Percentiles rank a stretch among this genome's conserved stretches.
Conservation (phyloP, 2,329 filamentous ascomycete species). For the Chalaropsis ovoidea region DNA sequence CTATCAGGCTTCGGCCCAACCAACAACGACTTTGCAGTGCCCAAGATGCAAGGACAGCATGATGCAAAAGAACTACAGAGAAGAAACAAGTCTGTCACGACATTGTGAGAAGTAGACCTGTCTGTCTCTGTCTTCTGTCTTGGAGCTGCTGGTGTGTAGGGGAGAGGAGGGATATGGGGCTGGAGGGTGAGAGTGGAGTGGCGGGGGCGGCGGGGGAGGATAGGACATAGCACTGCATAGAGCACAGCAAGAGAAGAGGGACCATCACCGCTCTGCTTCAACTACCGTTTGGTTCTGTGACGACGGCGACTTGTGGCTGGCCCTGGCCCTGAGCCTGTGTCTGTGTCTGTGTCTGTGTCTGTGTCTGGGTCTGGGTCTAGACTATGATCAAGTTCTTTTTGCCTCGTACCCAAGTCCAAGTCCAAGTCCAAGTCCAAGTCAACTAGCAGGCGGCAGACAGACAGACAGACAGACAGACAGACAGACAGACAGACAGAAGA, state of each 20-base stretch:
- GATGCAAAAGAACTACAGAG: not conserved
- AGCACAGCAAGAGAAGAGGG: not conserved
- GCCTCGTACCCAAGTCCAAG: not conserved
- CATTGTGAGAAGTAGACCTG: not conserved
- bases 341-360: too few species aligned
- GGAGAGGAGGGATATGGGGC: too few species aligned
- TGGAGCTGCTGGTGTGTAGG: not conserved
- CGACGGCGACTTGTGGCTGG: not conserved
- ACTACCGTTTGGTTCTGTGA: not conserved
- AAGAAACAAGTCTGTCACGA: not conserved
- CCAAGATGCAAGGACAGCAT: not conserved
- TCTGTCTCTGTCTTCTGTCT: too few species aligned
- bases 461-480: too few species aligned
- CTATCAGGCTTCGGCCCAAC: not conserved
- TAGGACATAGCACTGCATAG: not conserved
- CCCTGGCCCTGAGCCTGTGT: not conserved
- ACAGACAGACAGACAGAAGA: too few species aligned
- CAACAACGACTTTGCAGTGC: not conserved
- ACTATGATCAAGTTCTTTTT: not conserved
- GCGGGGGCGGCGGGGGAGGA: not conserved
- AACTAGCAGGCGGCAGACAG: too few species aligned
- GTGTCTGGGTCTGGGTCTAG: too few species aligned
- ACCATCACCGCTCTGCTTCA: not conserved
- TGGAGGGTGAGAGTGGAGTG: too few species aligned
- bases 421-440: too few species aligned